Base-by-base conservation (phyloP, 371 early-diverging fungal genomes). In the Mortierella sp. region DNA sequence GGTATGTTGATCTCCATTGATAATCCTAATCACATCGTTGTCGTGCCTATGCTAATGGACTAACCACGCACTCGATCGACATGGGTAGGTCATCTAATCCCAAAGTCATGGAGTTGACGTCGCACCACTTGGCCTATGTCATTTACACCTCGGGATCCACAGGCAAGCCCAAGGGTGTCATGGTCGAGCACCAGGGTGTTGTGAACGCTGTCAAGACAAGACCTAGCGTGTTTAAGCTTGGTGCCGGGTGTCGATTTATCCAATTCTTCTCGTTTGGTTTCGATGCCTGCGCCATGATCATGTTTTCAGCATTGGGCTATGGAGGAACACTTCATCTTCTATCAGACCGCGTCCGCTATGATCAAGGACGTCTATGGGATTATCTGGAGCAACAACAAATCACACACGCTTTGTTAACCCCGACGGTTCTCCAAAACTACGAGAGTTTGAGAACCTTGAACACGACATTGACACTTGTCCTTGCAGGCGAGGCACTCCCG, bases 141-240 rank as follows among this genome's bases (percentile, higher is more conserved):
- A 60, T 81, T 13, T 85, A 77, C 71, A 86, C 85, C n/a, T 82
- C 82, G 0, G 86, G 86, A 6, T 78, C 83, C 2, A 87, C 83
- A 2, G 86, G 85, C 12, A 59, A 55, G 28, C 84, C 86, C 24
- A 85, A 85, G 59, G 86, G 83, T 22, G 82, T 82, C n/a, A 63
- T 81, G 39, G 51, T 80, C 19, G 28, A 51, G 44, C 52, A 56
- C 16, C 14, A 37, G 16, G 50, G 44, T 24, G 28, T 50, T 13
- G 25, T 59, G 13, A 59, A 59, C 51, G 27, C 29, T n/a, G 59
- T 34, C 14, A 12, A 13, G 21, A 24, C 46, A 4, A 21, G 57
- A 10, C 37, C 48, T 21, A 16, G 14, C 14, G 14, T 34, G 16
- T 47, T 31, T 19, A 22, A 22, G 22, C 4, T 43, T 24, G 34